These are phyloP conservation scores for Calonectria naviculata DNA, from an alignment of 2,329 filamentous ascomycete genomes.

Conservation along the genomic window DNA sequence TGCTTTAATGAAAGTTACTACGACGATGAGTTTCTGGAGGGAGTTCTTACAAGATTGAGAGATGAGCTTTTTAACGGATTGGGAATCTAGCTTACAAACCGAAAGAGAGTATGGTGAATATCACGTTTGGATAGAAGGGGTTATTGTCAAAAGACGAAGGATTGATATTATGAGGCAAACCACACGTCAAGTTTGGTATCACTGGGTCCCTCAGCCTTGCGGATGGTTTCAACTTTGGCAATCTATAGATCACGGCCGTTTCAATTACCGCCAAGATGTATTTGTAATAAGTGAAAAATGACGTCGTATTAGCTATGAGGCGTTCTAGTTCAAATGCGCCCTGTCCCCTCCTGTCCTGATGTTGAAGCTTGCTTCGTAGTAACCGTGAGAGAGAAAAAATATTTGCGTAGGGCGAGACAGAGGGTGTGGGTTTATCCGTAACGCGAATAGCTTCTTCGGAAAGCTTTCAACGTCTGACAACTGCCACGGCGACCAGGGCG, in stretches of 20 bases:
- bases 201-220: background rate
- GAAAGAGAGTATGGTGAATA: background rate
- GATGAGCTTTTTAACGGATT: background rate
- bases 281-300: background rate
- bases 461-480: background rate
- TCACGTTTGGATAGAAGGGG: background rate
- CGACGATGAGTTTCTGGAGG: background rate
- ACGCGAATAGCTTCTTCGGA: background rate
- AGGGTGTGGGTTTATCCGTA: background rate
- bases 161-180: background rate
- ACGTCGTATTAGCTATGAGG: background rate
- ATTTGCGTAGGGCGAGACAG: background rate
- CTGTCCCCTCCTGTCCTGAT: too few relatives aligned
- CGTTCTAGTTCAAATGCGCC: background rate
- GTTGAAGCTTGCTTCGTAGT: background rate
- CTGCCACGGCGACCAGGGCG: background rate
- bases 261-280: background rate
- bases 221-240: background rate
- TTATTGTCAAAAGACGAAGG: too few relatives aligned
- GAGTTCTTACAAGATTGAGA: background rate
- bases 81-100: background rate
- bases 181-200: background rate
- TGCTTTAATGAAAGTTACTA: slow-evolving; percentile 9
- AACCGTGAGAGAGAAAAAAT: background rate
- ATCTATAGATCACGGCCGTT: background rate